phyloP scores from a whole-genome alignment of 2,329 filamentous ascomycete genomes.

The Dactylellina cionopaga region DNA sequence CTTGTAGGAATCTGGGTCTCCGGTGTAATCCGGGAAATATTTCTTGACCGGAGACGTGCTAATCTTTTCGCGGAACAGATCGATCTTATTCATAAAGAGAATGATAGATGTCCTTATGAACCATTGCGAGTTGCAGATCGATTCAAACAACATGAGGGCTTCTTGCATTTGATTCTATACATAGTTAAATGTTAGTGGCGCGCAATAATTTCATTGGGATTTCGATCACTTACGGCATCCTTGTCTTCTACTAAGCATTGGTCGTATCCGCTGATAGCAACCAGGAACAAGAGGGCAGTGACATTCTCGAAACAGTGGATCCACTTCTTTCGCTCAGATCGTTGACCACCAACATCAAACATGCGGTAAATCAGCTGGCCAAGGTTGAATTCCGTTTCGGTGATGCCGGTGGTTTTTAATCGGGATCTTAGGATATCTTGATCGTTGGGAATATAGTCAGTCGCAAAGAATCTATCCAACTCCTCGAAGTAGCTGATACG shows the following conservation, averaged over 20 bases:
- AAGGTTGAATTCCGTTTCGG: constrained; percentile 91
- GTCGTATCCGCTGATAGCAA: constrained; percentile 95
- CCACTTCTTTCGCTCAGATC: constrained; percentile 96
- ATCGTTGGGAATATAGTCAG: constrained; percentile 86
- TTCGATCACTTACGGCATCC: constrained; percentile 76
- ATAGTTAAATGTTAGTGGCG: constrained; percentile 1
- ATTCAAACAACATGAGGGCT: constrained; percentile 86
- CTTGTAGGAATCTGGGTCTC: constrained; percentile 76
- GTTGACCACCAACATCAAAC: constrained; percentile 93
- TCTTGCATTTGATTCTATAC: constrained; percentile 88
- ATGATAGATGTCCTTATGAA: constrained; percentile 84
- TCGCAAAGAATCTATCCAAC: constrained; percentile 77
- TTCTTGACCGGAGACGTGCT: constrained; percentile 74
- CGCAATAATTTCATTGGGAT: background rate
- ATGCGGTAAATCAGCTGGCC: constrained; percentile 94
- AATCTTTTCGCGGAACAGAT: constrained; percentile 82
- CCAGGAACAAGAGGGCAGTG: constrained; percentile 89
- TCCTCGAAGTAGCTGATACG: constrained; percentile 79
- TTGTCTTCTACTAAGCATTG: constrained; percentile 96
- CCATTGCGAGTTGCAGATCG: constrained; percentile 86
- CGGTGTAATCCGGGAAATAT: constrained; percentile 82
- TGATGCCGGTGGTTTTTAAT: constrained; percentile 92
- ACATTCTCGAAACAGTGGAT: constrained; percentile 97
- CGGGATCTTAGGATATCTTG: constrained; percentile 93
- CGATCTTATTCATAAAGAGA: constrained; percentile 88